Evolutionary conservation across 495 filamentous ascomycete species (phyloP), one percentile per base, ranked within the genome.

Genomic region (Aspergillus sclerotiicarbonarius): DNA sequence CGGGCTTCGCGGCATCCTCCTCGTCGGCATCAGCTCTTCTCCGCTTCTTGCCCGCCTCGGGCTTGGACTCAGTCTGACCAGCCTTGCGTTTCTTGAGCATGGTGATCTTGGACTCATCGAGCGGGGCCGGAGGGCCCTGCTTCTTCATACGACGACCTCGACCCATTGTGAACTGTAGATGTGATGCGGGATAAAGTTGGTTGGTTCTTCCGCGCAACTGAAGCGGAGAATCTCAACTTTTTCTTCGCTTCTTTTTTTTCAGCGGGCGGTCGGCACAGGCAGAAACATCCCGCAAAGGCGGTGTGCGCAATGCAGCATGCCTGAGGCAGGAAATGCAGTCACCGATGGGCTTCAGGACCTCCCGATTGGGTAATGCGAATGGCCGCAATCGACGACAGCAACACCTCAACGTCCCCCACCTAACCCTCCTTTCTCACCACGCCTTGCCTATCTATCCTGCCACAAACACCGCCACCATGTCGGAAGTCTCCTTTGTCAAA

Each of bases 111-210:
- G 83, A 85, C 71, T 96, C 91, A 63, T 93, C 88, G 57, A 96
- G 82, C 30, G 86, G 81, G 57, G 85, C 82, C 31, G 95, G 95
- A 59, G 89, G 82, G 35, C 91, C 95, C 79, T 98, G 94, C 76
- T 98, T 96, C 70, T 89, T 87, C 87, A 96, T 93, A 61, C 94
- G 91, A 65, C 91, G 90, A 61, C 91, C 89, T 57, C 83, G 79
- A 75, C 92, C 92, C 92, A 96, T 97, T 70, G 71, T 85, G 69
- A 69, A 54, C 54, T 51, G 20, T 29, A 31, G 29, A 25, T 58
- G 37, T 1, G 33, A 44, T 32, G 53, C 33, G 31, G 31, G 18
- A 30, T 46, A 44, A 60, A 57, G 59, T 62, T 56, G 64, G 59
- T 66, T 56, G 54, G 46, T 65, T 65, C 52, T 29, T 31, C 12